Evolutionary conservation across 208 protist species (phyloP), one percentile per base, ranked within the genome.

Genomic region (Leishmania mexicana): DNA sequence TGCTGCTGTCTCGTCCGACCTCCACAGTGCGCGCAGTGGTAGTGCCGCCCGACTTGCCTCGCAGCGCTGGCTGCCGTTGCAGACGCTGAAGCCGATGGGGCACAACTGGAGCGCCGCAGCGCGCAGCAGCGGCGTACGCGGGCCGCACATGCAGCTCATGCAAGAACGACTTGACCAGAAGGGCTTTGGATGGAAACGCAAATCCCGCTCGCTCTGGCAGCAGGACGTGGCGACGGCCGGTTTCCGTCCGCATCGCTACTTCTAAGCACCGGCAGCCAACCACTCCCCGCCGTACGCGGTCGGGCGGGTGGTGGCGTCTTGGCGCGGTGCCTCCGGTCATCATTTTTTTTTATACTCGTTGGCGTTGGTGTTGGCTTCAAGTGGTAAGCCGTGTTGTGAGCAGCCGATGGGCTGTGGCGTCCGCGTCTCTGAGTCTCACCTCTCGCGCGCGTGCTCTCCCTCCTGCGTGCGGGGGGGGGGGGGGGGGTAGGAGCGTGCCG

Each of bases 131-230:
- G 94, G 94, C 8, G 80, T 86, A 21, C 91, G 92, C 35, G 89
- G 90, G 5, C 92, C 90, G 60, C 77, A 87, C 76, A 91, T 90
- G 88, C 89, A 94, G 68, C 88, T 97, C n/a, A 87, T 91, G 85
- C 94, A 97, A 78, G 92, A 97, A 76, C 89, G 94, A 28, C 79
- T 97, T 24, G 92, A 97, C 82, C 88, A 90, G 60, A 95, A 95
- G 80, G 94, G 94, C 42, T 96, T 97, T 82, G 94, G 94, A 3
- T 97, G 92, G 92, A 97, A 97, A 78, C 85, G 88, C 28, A 97
- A 96, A 84, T 94, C 92, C 1, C 89, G 94, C 58, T 95, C 89
- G 0, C 87, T 97, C 4, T 97, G 94, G 94, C 94, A 97, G 86
- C 94, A 96, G 72, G 94, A 97, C 75, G 88, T 94, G 72, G 88